Conservation (phyloP, 2,329 filamentous ascomycete genomes). For the Endocalyx cinctus region DNA sequence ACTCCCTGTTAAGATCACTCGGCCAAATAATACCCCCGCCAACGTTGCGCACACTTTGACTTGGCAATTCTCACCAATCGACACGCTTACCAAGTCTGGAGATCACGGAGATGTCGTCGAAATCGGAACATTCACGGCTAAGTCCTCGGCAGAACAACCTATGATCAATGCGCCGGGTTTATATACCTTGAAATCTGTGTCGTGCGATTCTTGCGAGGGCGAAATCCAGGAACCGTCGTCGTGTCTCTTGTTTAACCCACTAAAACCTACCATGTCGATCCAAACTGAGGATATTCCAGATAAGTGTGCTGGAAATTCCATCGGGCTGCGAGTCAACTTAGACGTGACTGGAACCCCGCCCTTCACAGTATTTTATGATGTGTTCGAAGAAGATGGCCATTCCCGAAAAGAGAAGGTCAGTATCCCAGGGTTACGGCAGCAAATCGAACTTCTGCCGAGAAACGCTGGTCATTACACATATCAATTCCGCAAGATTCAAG, state of each 20-base stretch:
- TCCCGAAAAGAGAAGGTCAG: constrained; percentile 49
- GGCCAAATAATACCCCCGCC: constrained; percentile 52
- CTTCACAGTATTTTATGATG: constrained; percentile 76
- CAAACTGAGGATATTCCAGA: constrained; percentile 80
- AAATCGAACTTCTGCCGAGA: constrained; percentile 77
- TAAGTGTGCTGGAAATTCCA: constrained; percentile 89
- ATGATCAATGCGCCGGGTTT: constrained; percentile 73
- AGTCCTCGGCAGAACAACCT: constrained; percentile 58
- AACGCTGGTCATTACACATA: constrained; percentile 85
- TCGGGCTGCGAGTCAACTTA: constrained; percentile 82
- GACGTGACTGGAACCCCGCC: constrained; percentile 90
- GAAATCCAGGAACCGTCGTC: constrained; percentile 91
- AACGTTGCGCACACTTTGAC: constrained; percentile 68
- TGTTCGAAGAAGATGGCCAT: constrained; percentile 57
- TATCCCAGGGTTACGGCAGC: constrained; percentile 70
- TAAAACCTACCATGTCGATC: constrained; percentile 74
- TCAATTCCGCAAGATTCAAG: constrained; percentile 74
- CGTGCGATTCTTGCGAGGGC: constrained; percentile 76
- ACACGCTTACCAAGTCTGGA: constrained; percentile 63
- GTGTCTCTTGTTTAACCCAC: constrained; percentile 87
- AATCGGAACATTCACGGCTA: constrained; percentile 55
- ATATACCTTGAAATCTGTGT: constrained; percentile 77
- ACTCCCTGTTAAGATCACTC: constrained; percentile 68
- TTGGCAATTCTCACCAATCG: constrained; percentile 77
- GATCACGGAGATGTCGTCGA: constrained; percentile 61